Evolutionary conservation across 2,329 filamentous ascomycete genomes (phyloP).

Genomic region (Elsinoe batatas): DNA sequence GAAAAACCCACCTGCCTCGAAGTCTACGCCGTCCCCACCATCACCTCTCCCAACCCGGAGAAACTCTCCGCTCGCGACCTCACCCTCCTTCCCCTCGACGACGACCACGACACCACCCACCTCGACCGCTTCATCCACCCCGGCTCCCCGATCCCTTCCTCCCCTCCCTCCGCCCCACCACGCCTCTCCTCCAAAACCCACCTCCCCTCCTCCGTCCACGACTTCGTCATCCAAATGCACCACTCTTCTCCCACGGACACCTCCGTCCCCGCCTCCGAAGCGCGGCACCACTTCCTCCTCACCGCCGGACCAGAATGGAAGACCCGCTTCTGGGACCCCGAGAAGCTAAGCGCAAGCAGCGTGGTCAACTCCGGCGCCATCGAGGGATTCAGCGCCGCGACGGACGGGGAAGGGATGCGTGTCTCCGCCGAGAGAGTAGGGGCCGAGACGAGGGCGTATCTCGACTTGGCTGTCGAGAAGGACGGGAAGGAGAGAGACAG

Average conservation of each 20-base stretch:
- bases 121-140: conserved; percentile 12
- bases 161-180: conserved; percentile 22
- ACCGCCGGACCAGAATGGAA: conserved; percentile 84
- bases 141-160: conserved; percentile 47
- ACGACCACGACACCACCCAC: conserved; percentile 50
- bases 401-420: conserved; percentile 60
- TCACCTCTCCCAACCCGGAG: conserved; percentile 44
- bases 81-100: conserved; percentile 80
- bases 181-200: neutral
- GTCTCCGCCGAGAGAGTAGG: conserved; percentile 45
- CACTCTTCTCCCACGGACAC: conserved; percentile 51
- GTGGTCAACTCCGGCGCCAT: conserved; percentile 68
- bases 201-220: conserved; percentile 52
- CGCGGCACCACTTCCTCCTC: conserved; percentile 72
- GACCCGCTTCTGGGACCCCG: conserved; percentile 87
- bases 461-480: conserved; percentile 23
- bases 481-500: conserved; percentile 18
- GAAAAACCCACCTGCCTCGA: conserved; percentile 84
- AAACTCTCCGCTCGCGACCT: conserved; percentile 49
- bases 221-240: conserved; percentile 64
- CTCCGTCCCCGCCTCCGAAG: conserved; percentile 38
- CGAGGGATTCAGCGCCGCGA: conserved; percentile 5
- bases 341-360: conserved; percentile 63
- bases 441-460: conserved; percentile 33
- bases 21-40: conserved; percentile 58